Conservation (phyloP, 768 basidiomycete genomes). For the Coprinopsis marcescibilis region DNA sequence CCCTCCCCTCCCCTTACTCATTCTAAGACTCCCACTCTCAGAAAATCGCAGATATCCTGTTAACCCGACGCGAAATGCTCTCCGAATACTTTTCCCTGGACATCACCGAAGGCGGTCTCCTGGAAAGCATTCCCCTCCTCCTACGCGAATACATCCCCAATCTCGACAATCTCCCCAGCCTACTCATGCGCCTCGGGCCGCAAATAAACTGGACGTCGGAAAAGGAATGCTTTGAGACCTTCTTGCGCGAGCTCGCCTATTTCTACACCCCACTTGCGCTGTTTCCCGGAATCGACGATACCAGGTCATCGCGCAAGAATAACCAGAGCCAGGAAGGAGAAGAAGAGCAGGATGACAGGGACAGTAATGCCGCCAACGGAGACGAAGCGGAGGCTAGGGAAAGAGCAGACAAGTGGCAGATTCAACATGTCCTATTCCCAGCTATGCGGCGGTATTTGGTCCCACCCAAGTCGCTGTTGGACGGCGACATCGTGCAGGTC, state of each 20-base stretch:
- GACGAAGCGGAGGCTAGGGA: slow-evolving; percentile 37
- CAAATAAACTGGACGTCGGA: slow-evolving; percentile 88
- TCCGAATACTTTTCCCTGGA: slow-evolving; percentile 84
- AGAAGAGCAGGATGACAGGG: too few relatives aligned
- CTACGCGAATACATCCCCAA: slow-evolving; percentile 87
- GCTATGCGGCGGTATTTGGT: slow-evolving; percentile 72
- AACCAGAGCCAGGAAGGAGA: background rate
- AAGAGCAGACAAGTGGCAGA: slow-evolving; percentile 73
- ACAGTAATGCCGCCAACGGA: too few relatives aligned
- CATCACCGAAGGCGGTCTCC: slow-evolving; percentile 57
- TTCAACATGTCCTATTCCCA: slow-evolving; percentile 89
- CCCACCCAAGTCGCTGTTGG: slow-evolving; percentile 61
- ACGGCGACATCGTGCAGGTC: slow-evolving; percentile 76
- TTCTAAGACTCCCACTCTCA: slow-evolving; percentile 20
- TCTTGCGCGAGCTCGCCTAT: slow-evolving; percentile 85
- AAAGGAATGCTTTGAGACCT: slow-evolving; percentile 75
- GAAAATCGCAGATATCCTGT: slow-evolving; percentile 60
- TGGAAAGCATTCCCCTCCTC: slow-evolving; percentile 79
- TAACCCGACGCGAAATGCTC: slow-evolving; percentile 73
- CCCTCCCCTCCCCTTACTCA: background rate
- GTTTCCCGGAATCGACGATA: too few relatives aligned
- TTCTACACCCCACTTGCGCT: slow-evolving; percentile 84
- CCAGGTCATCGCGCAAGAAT: slow-evolving; percentile 10
- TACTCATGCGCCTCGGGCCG: slow-evolving; percentile 89
- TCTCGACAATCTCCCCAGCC: slow-evolving; percentile 81